phyloP scores from a whole-genome alignment of 2,329 filamentous ascomycete genomes.

The Kalaharituber pfeilii region DNA sequence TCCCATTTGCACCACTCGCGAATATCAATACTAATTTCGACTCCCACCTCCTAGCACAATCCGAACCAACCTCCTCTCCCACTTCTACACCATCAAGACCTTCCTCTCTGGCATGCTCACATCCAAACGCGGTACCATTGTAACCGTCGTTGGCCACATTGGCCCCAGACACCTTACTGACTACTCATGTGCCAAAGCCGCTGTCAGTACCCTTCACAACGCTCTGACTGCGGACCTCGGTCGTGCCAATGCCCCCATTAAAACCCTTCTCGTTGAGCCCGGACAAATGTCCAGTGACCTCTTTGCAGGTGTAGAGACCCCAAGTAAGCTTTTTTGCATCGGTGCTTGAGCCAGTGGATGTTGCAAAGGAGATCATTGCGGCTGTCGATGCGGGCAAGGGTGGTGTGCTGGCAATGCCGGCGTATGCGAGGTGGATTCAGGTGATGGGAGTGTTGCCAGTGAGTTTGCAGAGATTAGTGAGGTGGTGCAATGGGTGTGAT shows the following conservation, averaged over 20 bases:
- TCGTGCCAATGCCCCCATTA: conserved; percentile 48
- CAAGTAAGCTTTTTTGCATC: conserved; percentile 73
- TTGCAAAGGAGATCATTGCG: conserved; percentile 68
- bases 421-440: conserved; percentile 67
- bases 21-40: too few species aligned
- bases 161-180: conserved; percentile 56
- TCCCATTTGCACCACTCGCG: too few species aligned
- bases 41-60: conserved; percentile 52
- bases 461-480: conserved; percentile 52
- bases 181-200: conserved; percentile 84
- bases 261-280: conserved; percentile 72
- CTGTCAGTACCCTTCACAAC: conserved; percentile 67
- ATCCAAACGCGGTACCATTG: conserved; percentile 60
- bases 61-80: conserved; percentile 64
- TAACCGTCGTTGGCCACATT: conserved; percentile 71
- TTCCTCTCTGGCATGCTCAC: conserved; percentile 68
- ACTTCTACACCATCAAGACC: conserved; percentile 72
- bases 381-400: conserved; percentile 64
- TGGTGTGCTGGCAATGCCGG: conserved; percentile 57
- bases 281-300: conserved; percentile 81
- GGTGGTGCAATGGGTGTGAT: conserved; percentile 61
- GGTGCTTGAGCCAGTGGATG: conserved; percentile 71
- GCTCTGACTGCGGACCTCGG: conserved; percentile 60
- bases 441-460: conserved; percentile 65
- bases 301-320: conserved; percentile 69